Evolutionary conservation across 129 eudicot genomes (phyloP).

Genomic region (Mikania micrantha): DNA sequence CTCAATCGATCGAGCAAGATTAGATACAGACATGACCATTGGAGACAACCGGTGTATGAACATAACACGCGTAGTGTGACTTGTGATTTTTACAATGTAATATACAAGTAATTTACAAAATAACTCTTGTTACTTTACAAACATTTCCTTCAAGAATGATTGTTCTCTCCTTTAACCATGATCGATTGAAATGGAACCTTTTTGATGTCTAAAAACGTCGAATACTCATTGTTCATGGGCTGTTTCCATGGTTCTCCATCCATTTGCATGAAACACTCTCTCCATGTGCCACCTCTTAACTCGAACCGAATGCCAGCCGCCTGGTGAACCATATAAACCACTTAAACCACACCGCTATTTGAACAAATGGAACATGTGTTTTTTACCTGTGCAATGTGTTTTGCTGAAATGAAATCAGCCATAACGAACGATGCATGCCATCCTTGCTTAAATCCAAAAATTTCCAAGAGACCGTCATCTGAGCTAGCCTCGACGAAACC

Average conservation of each 20-base stretch:
- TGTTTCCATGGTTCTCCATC: constrained; percentile 98
- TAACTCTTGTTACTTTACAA: not conserved
- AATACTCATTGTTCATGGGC: constrained; percentile 56
- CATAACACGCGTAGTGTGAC: not conserved
- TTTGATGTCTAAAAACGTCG: constrained; percentile 72
- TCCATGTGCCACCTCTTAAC: constrained; percentile 88
- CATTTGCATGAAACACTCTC: constrained; percentile 61
- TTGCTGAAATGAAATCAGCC: constrained; percentile 85
- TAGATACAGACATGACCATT: not conserved
- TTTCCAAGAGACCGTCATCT: constrained; percentile 83
- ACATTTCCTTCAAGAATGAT: constrained; percentile 5
- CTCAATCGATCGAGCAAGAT: not conserved
- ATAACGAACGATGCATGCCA: constrained; percentile 99
- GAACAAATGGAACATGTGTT: not conserved
- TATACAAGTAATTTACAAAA: not conserved
- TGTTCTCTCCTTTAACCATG: constrained; percentile 50
- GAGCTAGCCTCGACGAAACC: constrained; percentile 89
- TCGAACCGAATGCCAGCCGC: constrained; percentile 74
- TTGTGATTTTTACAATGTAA: not conserved
- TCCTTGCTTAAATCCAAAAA: constrained; percentile 93
- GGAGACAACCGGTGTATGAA: not conserved
- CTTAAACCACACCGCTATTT: not conserved
- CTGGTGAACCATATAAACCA: constrained; percentile 21
- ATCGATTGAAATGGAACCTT: constrained; percentile 59
- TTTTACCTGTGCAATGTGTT: constrained; percentile 92